phyloP scores from a whole-genome alignment of 1,284 basidiomycete species.

The Fomitopsis betulina region DNA sequence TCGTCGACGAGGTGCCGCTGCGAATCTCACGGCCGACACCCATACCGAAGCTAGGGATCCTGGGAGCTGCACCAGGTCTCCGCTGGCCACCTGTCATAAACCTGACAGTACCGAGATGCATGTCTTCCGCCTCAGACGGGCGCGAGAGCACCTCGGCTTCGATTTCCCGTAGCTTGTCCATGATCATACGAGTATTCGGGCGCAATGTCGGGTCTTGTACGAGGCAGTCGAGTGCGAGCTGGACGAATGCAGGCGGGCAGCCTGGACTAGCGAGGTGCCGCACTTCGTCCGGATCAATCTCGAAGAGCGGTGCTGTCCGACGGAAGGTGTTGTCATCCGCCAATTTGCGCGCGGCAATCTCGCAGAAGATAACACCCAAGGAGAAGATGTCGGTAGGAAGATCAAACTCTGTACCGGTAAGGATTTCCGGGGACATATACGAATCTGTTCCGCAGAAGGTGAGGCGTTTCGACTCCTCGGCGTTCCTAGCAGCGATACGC shows the following conservation, averaged over 20 bases:
- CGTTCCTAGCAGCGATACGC: slow-evolving; percentile 87
- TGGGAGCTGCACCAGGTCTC: slow-evolving; percentile 53
- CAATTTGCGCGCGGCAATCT: slow-evolving; percentile 82
- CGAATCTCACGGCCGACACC: slow-evolving; percentile 59
- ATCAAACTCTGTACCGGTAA: slow-evolving; percentile 88
- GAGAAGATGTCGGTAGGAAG: slow-evolving; percentile 94
- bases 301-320: slow-evolving; percentile 74
- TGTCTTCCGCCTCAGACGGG: slow-evolving; percentile 57
- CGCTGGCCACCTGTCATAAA: slow-evolving; percentile 61
- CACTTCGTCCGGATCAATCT: slow-evolving; percentile 76
- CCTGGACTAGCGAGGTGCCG: slow-evolving; percentile 63
- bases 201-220: slow-evolving; percentile 62
- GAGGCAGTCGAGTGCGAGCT: slow-evolving; percentile 79
- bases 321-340: slow-evolving; percentile 83
- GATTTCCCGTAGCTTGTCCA: slow-evolving; percentile 71
- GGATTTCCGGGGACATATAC: slow-evolving; percentile 93
- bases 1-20: slow-evolving; percentile 12
- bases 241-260: slow-evolving; percentile 77
- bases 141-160: slow-evolving; percentile 78
- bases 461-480: slow-evolving; percentile 86
- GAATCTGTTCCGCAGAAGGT: slow-evolving; percentile 97
- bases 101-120: slow-evolving; percentile 84
- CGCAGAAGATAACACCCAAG: slow-evolving; percentile 92
- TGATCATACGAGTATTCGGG: slow-evolving; percentile 75
- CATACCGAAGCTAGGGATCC: slow-evolving; percentile 84